Evolutionary conservation across 2,329 filamentous ascomycete genomes (phyloP), one percentile per base, ranked within the genome.

Genomic region (Eutypella sp.): DNA sequence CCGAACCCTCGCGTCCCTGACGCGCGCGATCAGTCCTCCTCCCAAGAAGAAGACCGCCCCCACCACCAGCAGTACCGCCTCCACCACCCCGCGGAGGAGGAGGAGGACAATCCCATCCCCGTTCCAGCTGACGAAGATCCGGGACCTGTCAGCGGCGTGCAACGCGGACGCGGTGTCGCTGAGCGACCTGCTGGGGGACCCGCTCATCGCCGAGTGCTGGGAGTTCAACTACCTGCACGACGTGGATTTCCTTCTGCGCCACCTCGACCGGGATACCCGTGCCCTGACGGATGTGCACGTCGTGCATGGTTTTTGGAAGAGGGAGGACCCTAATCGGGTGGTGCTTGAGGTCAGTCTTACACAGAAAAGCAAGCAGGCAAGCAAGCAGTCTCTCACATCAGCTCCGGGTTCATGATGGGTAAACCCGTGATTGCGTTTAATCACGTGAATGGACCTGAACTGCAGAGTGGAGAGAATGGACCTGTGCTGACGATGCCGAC

Each of bases 151-250:
- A 2, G 63, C 70, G 2, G 62, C 67, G 1, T 66, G 68, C 49
- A 93, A 95, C 66, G 67, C 71, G 20, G 86, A 85, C 61, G 73
- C 87, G 0, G 65, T 92, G 27, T 75, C 72, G 1, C 69, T 93
- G 9, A 67, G 69, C 4, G 85, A 89, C 47, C 73, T 95, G 5
- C 72, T 95, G 1, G 81, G 85, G 0, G 82, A 90, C 60, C 85
- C 87, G 0, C 71, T 89, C 50, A 87, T 93, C 45, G 75, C 77
- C 33, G 80, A 86, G 58, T 81, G 78, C 51, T 87, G 84, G 84
- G 74, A 84, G 45, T 87, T 87, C 63, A 87, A 87, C 57, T 87
- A 71, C 45, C 59, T 86, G 2, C 78, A 85, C 50, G 77, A 86
- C 52, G 63, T 83, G 11, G 64, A 70, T 36, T 84, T 81, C 48